A percentile compares a stretch with the other conserved stretches of the same genome.
These are phyloP conservation scores for Notholithocarpus densiflorus DNA, from an alignment of 306 rosid genomes.

Conservation along the genomic window DNA sequence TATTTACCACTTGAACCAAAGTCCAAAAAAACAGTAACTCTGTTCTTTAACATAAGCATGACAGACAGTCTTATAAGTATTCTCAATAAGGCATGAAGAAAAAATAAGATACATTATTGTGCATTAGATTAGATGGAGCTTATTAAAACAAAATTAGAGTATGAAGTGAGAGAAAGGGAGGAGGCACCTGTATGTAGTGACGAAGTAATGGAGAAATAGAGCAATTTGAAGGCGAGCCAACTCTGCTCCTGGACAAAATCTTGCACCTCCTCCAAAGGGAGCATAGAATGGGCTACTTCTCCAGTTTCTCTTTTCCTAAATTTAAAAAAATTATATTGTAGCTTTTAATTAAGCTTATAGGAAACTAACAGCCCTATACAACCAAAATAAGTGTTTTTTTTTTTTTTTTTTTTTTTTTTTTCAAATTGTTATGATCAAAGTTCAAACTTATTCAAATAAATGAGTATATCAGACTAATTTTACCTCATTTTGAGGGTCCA, in stretches of 20 bases:
- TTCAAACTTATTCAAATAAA: neutral
- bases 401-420: too few species aligned
- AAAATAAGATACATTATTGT: neutral
- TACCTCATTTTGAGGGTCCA: slow-evolving; percentile 75
- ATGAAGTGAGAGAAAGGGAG: neutral
- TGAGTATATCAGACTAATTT: neutral
- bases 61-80: neutral
- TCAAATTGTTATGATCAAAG: neutral
- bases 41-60: neutral
- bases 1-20: too few species aligned
- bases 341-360: too few species aligned
- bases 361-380: too few species aligned
- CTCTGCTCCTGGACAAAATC: slow-evolving; percentile 96
- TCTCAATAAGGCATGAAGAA: neutral
- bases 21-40: neutral
- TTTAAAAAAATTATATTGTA: neutral
- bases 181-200: slow-evolving; percentile 56
- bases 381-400: too few species aligned
- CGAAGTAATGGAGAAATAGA: slow-evolving; percentile 72
- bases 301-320: slow-evolving; percentile 81
- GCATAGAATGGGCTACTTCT: slow-evolving; percentile 73
- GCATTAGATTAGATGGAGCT: neutral
- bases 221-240: slow-evolving; percentile 90
- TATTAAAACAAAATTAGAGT: neutral
- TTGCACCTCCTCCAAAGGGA: slow-evolving; percentile 94